These are phyloP conservation scores for Hymenoscyphus scutula DNA, from an alignment of 2,329 filamentous ascomycete species.

Conservation along the genomic window DNA sequence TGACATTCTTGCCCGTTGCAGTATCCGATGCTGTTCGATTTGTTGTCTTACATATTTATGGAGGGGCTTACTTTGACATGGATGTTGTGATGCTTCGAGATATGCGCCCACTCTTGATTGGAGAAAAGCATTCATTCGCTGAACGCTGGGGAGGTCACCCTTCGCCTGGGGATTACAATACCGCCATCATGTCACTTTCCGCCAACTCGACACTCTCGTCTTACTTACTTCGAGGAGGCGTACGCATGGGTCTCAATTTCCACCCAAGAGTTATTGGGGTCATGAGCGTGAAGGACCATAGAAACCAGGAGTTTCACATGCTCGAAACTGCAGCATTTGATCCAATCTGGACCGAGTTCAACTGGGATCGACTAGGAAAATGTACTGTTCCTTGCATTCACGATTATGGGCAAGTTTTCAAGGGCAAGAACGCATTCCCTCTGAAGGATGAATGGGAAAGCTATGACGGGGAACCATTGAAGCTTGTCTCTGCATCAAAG, in stretches of 20 bases:
- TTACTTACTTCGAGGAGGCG: constrained; percentile 53
- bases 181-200: constrained; percentile 53
- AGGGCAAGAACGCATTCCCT: constrained; percentile 44
- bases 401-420: constrained; percentile 52
- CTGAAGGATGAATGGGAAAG: constrained; percentile 52
- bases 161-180: constrained; percentile 54
- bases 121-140: constrained; percentile 50
- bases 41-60: constrained; percentile 52
- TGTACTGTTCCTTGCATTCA: constrained; percentile 54
- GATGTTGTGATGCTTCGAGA: constrained; percentile 54
- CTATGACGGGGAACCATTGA: constrained; percentile 46
- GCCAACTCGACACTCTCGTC: constrained; percentile 55
- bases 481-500: constrained; percentile 30
- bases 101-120: constrained; percentile 52
- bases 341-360: constrained; percentile 57
- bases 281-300: constrained; percentile 55
- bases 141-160: constrained; percentile 54
- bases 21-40: constrained; percentile 55
- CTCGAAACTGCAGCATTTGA: constrained; percentile 57
- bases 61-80: constrained; percentile 55
- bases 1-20: constrained; percentile 57
- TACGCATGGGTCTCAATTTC: constrained; percentile 57
- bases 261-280: constrained; percentile 54
- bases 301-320: constrained; percentile 53
- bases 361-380: constrained; percentile 49